Percentiles rank a stretch among this genome's conserved stretches.
Conservation (phyloP, 805 yeast species). For the Suhomyces kilbournensis region DNA sequence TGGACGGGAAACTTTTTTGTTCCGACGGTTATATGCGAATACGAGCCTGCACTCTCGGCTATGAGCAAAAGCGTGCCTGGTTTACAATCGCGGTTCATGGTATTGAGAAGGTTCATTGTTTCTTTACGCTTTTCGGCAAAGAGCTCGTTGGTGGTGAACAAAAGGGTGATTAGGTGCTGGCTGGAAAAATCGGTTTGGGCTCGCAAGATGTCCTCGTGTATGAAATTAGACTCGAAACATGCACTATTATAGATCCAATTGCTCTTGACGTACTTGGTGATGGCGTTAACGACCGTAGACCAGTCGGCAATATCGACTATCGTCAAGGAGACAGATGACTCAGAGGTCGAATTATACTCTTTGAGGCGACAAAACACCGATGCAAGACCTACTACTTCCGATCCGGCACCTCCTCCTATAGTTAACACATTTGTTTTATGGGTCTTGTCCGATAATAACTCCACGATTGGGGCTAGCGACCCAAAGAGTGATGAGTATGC, state of each 20-base stretch:
- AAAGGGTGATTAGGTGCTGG: slow-evolving; percentile 53
- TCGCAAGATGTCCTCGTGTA: slow-evolving; percentile 29
- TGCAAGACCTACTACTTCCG: slow-evolving; percentile 66
- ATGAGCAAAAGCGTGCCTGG: slow-evolving; percentile 61
- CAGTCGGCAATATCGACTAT: slow-evolving; percentile 81
- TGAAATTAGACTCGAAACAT: slow-evolving; percentile 27
- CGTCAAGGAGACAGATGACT: slow-evolving; percentile 42
- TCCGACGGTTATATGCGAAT: slow-evolving; percentile 76
- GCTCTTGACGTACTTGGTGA: slow-evolving; percentile 42
- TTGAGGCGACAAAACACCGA: slow-evolving; percentile 50
- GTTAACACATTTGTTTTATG: slow-evolving; percentile 46
- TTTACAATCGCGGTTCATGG: slow-evolving; percentile 48
- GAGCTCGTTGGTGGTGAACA: slow-evolving; percentile 86
- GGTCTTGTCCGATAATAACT: slow-evolving; percentile 31
- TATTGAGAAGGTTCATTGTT: slow-evolving; percentile 58
- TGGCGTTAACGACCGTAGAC: slow-evolving; percentile 48
- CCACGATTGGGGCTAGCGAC: slow-evolving; percentile 42
- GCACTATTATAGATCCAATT: slow-evolving; percentile 51
- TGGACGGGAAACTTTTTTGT: slow-evolving; percentile 78
- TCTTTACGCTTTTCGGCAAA: slow-evolving; percentile 65
- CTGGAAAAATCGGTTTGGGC: slow-evolving; percentile 10
- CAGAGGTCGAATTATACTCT: slow-evolving; percentile 29
- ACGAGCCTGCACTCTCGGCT: slow-evolving; percentile 88
- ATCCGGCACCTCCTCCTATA: slow-evolving; percentile 90
- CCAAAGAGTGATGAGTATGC: slow-evolving; percentile 69